Evolutionary conservation across 2,329 filamentous ascomycete genomes (phyloP).

Genomic region (Alternaria sp.): DNA sequence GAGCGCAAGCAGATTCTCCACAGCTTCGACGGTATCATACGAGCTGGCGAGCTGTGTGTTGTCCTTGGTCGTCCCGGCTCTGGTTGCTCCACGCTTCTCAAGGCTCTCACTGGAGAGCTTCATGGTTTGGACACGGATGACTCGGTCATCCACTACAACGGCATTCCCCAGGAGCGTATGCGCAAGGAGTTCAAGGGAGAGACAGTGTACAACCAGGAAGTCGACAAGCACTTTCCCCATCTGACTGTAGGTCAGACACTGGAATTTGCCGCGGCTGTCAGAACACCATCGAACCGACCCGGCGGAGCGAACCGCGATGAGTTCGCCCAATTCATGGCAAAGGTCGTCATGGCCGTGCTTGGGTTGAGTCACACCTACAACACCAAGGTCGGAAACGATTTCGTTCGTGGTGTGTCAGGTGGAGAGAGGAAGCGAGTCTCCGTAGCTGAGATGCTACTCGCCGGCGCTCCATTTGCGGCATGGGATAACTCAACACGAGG

Average conservation of each 20-base stretch:
- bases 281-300: slow-evolving; percentile 55
- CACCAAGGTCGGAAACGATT: slow-evolving; percentile 64
- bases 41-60: slow-evolving; percentile 57
- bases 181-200: slow-evolving; percentile 56
- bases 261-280: slow-evolving; percentile 61
- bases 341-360: slow-evolving; percentile 61
- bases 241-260: slow-evolving; percentile 64
- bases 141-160: slow-evolving; percentile 67
- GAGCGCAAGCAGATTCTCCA: slow-evolving; percentile 62
- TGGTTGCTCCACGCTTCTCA: slow-evolving; percentile 69
- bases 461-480: slow-evolving; percentile 47
- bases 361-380: slow-evolving; percentile 63
- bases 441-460: slow-evolving; percentile 61
- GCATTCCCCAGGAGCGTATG: slow-evolving; percentile 53
- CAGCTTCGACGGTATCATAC: slow-evolving; percentile 61
- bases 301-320: slow-evolving; percentile 50
- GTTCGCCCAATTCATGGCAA: slow-evolving; percentile 54
- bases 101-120: slow-evolving; percentile 66
- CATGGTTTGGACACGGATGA: slow-evolving; percentile 63
- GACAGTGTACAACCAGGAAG: slow-evolving; percentile 55
- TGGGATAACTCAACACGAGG: slow-evolving; percentile 57
- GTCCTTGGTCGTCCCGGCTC: slow-evolving; percentile 59
- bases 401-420: slow-evolving; percentile 66
- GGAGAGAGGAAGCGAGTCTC: slow-evolving; percentile 67
- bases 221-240: slow-evolving; percentile 62